Evolutionary conservation across 106 monocot genomes (phyloP).

Genomic region (Iris macrosiphon): DNA sequence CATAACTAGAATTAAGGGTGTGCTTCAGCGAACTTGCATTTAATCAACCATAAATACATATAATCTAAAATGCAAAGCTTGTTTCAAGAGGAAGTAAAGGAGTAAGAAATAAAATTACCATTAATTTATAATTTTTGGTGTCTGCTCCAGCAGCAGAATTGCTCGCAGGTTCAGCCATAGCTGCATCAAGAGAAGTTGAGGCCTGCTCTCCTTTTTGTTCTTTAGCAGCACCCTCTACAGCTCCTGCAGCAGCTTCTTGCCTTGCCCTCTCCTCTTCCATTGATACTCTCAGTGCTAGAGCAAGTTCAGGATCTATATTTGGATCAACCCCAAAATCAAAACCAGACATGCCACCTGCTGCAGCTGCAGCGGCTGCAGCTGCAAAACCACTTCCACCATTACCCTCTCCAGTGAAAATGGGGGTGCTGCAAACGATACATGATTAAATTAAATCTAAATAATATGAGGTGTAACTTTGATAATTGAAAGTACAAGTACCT

Average conservation of each 20-base stretch:
- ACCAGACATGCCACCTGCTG: conserved; percentile 69
- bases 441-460: background rate
- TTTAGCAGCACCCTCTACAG: conserved; percentile 66
- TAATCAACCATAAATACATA: no score
- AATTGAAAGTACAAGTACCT: conserved; percentile 31
- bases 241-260: conserved; percentile 93
- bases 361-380: conserved; percentile 79
- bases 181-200: conserved; percentile 37
- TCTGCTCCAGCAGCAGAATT: conserved; percentile 27
- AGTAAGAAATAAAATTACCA: no score
- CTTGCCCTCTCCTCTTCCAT: conserved; percentile 99
- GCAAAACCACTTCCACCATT: conserved; percentile 93
- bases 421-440: conserved; percentile 48
- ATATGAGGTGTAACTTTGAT: background rate
- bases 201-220: conserved; percentile 56
- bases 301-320: conserved; percentile 90
- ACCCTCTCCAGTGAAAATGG: conserved; percentile 81
- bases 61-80: no score
- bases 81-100: no score
- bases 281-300: conserved; percentile 93
- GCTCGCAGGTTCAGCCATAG: conserved; percentile 46
- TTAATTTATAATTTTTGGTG: conserved; percentile 42
- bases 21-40: no score
- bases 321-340: conserved; percentile 99
- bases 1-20: no score